phyloP scores from a whole-genome alignment of 768 basidiomycete species.

The Mycena latifolia region DNA sequence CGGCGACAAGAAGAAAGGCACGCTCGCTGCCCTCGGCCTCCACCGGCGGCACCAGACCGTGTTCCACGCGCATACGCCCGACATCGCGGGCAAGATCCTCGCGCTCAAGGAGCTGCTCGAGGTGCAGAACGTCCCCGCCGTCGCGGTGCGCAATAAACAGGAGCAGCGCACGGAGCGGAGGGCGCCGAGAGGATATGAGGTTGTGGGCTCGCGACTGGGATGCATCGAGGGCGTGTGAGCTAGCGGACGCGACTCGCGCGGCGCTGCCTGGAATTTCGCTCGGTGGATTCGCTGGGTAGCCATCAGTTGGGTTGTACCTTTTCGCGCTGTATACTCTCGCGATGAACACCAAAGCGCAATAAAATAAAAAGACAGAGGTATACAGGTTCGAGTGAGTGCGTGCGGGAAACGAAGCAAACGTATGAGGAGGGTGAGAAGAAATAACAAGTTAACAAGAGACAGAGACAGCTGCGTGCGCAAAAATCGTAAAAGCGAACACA shows the following conservation, averaged over 20 bases:
- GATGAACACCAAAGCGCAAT: constrained; percentile 15
- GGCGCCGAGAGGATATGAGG: constrained; percentile 76
- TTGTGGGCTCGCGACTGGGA: constrained; percentile 51
- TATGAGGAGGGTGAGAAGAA: constrained; percentile 4
- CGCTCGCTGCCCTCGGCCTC: constrained; percentile 86
- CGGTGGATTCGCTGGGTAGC: too few species aligned
- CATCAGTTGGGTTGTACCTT: too few species aligned
- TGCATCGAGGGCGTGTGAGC: constrained; percentile 25
- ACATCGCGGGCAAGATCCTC: constrained; percentile 89
- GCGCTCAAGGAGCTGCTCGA: constrained; percentile 90
- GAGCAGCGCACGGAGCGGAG: constrained; percentile 77
- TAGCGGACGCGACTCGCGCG: too few species aligned
- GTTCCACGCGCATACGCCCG: constrained; percentile 79
- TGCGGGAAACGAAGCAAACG: constrained; percentile 20
- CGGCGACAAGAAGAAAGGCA: constrained; percentile 75
- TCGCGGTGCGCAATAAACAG: constrained; percentile 75
- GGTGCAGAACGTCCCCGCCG: constrained; percentile 85
- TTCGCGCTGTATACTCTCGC: too few species aligned
- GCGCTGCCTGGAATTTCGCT: background rate
- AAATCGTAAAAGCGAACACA: background rate
- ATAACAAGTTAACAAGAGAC: constrained; percentile 19
- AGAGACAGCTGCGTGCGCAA: background rate
- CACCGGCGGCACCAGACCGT: constrained; percentile 88
- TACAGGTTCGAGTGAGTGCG: constrained; percentile 46
- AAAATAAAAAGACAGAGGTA: constrained; percentile 42